These are phyloP conservation scores for Tricladium varicosporioides DNA, from an alignment of 2,329 filamentous ascomycete genomes.

Conservation along the genomic window DNA sequence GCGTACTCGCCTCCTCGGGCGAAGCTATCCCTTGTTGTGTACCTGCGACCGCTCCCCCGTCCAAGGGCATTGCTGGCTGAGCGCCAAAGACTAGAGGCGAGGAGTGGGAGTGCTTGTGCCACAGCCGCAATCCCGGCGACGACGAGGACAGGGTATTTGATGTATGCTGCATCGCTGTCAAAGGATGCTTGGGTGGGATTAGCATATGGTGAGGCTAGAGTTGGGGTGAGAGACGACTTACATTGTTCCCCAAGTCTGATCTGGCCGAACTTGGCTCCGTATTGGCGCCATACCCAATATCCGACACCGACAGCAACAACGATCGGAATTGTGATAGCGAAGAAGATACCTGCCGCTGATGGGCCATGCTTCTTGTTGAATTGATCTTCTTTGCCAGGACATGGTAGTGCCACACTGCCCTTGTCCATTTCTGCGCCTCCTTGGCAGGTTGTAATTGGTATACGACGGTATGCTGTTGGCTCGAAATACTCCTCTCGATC, in stretches of 20 bases:
- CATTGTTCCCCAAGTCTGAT: conserved; percentile 79
- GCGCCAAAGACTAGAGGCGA: conserved; percentile 72
- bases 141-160: conserved; percentile 78
- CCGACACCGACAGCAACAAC: conserved; percentile 68
- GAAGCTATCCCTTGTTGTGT: conserved; percentile 87
- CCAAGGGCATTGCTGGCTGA: conserved; percentile 52
- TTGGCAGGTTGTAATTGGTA: conserved; percentile 83
- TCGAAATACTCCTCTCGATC: conserved; percentile 76
- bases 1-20: conserved; percentile 86
- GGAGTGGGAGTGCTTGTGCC: conserved; percentile 62
- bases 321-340: conserved; percentile 78
- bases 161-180: conserved; percentile 71
- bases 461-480: conserved; percentile 82
- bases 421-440: conserved; percentile 74
- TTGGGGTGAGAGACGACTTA: conserved; percentile 16
- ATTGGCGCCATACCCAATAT: conserved; percentile 82
- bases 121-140: conserved; percentile 64
- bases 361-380: conserved; percentile 72
- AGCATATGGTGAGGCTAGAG: conserved; percentile 12
- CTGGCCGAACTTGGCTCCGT: conserved; percentile 87
- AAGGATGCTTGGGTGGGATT: conserved; percentile 41
- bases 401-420: conserved; percentile 57
- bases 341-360: conserved; percentile 75
- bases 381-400: conserved; percentile 78
- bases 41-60: conserved; percentile 51